Conservation (phyloP, 2,329 filamentous ascomycete species). For the Cladobotryum protrusum region DNA sequence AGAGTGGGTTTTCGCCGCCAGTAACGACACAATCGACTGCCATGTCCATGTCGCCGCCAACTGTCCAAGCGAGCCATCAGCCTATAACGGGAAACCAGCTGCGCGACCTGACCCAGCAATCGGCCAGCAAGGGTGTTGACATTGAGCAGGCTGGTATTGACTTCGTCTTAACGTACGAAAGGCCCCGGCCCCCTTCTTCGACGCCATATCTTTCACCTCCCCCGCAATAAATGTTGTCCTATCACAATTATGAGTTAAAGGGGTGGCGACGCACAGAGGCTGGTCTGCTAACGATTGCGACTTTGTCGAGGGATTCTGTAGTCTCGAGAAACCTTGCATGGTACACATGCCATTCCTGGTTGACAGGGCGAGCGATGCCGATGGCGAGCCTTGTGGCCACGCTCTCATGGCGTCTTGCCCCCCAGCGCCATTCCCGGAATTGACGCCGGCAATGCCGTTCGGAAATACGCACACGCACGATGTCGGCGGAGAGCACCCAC, state of each 20-base stretch:
- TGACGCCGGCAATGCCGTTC: constrained; percentile 47
- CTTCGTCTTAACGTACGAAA: constrained; percentile 83
- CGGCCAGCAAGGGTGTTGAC: constrained; percentile 46
- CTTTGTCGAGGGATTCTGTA: constrained; percentile 43
- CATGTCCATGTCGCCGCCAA: constrained; percentile 31
- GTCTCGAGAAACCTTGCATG: constrained; percentile 88
- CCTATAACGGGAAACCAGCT: constrained; percentile 27
- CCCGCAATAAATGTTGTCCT: constrained; percentile 38
- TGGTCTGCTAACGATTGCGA: constrained; percentile 39
- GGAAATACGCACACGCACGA: constrained; percentile 37
- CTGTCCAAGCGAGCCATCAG: constrained; percentile 17
- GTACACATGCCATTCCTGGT: constrained; percentile 78
- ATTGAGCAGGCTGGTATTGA: constrained; percentile 82
- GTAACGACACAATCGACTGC: constrained; percentile 38
- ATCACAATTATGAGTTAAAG: constrained; percentile 11
- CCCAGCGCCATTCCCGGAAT: constrained; percentile 53
- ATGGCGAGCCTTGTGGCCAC: constrained; percentile 73
- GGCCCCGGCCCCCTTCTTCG: constrained; percentile 39
- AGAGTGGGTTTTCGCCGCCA: constrained; percentile 42
- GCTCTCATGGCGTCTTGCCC: constrained; percentile 91
- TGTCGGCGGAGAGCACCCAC: constrained; percentile 29
- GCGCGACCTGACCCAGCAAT: constrained; percentile 21
- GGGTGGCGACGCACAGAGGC: constrained; percentile 15
- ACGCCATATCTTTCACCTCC: constrained; percentile 62
- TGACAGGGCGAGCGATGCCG: constrained; percentile 50